Base-by-base conservation (phyloP, 306 rosid genomes). In the Cyamopsis tetragonoloba region DNA sequence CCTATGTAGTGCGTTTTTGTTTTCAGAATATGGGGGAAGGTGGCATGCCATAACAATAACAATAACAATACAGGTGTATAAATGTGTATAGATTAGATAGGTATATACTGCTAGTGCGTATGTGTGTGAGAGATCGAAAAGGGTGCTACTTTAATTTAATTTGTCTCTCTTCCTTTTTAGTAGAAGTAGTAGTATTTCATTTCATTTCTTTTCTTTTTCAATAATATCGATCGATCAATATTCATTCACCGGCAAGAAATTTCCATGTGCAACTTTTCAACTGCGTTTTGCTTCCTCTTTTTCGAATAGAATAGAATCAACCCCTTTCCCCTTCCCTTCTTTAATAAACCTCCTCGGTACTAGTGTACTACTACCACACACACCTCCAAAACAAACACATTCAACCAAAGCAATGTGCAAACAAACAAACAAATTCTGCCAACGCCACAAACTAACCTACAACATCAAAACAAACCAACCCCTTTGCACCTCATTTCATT, bases 221-320 rank as follows among this genome's bases (percentile, higher is more conserved):
- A 59, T 54, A 34, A 59, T 54, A 30, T 81, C 66, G 43, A 69
- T 26, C 78, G 65, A 75, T 70, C 70, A 60, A 53, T 61, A 10
- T 11, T 75, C n/a, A 31, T 71, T n/a, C n/a, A n/a, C 87, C 82
- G 91, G 95, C 91, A 83, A 85, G 81, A 79, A 82, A 63, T 72
- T 83, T 72, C 80, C 68, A 66, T 67, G 71, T 72, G 30, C 66
- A 82, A 81, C 90, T 84, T 89, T 88, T 80, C 81, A 66, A 78
- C 89, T 81, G 83, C 77, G 27, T 37, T 10, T 6, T 80, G 80
- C 88, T 86, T 84, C 71, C 96, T 84, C 92, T 82, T 80, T 80
- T 76, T 77, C 68, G 13, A 58, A n/a, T n/a, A n/a, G n/a, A n/a
- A n/a, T n/a, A n/a, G n/a, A n/a, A 84, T 78, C 92, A 82, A 13